Conservation (phyloP, 208 protist genomes). For the Polymyxa betae region DNA sequence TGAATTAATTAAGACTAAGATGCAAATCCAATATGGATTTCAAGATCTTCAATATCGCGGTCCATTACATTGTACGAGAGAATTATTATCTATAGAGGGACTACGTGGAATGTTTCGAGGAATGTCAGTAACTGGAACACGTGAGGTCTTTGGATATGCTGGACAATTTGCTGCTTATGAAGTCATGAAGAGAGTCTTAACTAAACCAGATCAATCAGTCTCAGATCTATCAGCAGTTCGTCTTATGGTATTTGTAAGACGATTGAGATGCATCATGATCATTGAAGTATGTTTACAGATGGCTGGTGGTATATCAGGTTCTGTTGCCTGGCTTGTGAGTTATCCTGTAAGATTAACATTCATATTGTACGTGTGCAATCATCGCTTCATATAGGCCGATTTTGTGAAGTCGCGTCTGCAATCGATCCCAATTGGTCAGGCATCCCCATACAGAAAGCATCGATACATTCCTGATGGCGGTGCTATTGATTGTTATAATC, state of each 20-base stretch:
- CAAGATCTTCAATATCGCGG: background rate
- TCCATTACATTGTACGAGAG: background rate
- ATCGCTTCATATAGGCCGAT: background rate
- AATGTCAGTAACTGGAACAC: background rate
- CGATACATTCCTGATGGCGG: background rate
- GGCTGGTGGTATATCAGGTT: background rate
- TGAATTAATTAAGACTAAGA: background rate
- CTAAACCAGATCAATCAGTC: background rate
- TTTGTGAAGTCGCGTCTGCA: background rate
- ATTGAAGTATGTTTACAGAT: background rate
- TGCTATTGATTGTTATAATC: background rate
- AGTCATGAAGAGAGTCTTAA: background rate
- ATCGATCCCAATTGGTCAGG: background rate
- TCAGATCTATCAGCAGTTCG: background rate
- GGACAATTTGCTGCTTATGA: background rate
- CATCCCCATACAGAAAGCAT: background rate
- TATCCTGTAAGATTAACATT: background rate
- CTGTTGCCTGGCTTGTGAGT: background rate
- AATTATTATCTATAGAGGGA: background rate
- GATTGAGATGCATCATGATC: background rate
- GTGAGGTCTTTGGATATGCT: background rate
- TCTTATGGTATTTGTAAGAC: background rate
- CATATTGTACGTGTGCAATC: background rate
- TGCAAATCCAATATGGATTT: background rate
- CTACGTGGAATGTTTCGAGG: background rate